Base-by-base conservation (phyloP, 345 rosid species). In the Nasturtium officinale region DNA sequence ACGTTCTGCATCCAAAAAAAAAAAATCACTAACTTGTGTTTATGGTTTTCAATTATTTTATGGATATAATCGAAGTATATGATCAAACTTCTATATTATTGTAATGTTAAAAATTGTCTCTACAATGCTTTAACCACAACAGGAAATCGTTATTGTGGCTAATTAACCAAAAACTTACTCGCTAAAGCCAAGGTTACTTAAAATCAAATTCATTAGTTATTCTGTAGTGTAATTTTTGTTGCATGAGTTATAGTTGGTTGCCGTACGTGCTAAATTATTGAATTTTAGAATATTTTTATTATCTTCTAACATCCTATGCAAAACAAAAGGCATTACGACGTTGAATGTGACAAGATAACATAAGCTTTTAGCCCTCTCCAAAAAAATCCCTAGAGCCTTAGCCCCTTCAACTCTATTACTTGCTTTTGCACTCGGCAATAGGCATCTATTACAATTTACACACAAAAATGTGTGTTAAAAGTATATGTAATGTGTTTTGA, bases 321-420 rank as follows among this genome's bases (percentile, higher is more conserved):
- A 79, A 64, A 73, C 94, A 89, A 72, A 90, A 89, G 6, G 90
- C 94, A 50, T 84, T 48, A 90, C 82, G 55, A 92, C 98, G 53
- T 89, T 84, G 79, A 92, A 90, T 7, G 98, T 90, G 64, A 6
- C 21, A 46, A 46, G 5, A 89, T 85, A 53, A 84, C 67, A 8
- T 89, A 80, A 54, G 96, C 96, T 67, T 84, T 69, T 69, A 88
- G 73, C 63, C 98, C 93, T 73, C 56, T 83, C 40, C 77, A 82
- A 6, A 10, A 7, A 16, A 35, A 35, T 9, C 38, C 9, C 38
- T 1, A 9, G 38, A 9, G 10, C 4, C 38, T 35, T 35, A 9
- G 12, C 38, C n/a, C n/a, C n/a, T 23, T 23, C 2, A 23, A 1
- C 25, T 35, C 9, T 35, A 33, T 33, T 3, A 11, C 38, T 33